Evolutionary conservation across 371 early-diverging fungal species (phyloP), one percentile per base, ranked within the genome.

Genomic region (Mucor mucedo): DNA sequence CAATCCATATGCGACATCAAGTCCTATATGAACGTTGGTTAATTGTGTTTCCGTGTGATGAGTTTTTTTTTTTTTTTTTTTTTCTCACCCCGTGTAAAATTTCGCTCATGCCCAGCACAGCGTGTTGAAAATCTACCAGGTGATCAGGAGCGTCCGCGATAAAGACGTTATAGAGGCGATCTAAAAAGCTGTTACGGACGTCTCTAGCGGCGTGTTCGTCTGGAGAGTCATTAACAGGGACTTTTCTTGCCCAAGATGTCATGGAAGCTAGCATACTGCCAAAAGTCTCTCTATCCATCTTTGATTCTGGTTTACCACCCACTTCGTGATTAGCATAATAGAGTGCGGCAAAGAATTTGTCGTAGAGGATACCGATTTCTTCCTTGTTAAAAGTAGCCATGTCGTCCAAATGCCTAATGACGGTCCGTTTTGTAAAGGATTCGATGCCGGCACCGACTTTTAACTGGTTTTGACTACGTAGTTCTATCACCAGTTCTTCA

Each of bases 391-490:
- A 94, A 21, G 87, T 86, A 48, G 88, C 86, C 27, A 83, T 83
- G 42, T 90, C 85, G 28, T 85, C 78, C 38, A 98, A 70, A 66
- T 92, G 92, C 5, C 98, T 87, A 44, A 97, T 79, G 6, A 89
- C 83, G 4, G 91, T 89, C 59, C 95, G 92, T 63, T 96, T 97
- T 2, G 97, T 90, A 69, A 93, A 98, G 21, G 89, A 88, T 69
- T 96, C 95, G 56, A 98, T 89, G 29, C 93, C 91, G 56, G 97
- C 97, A 32, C 95, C 92, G 2, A 98, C 94, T 70, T 93, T 93
- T 52, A 97, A 87, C 72, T 96, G 95, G 63, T 91, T 89, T 16
- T 88, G 86, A 55, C 89, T 88, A 29, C 98, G 88, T 48, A 95
- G 76, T 45, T 95, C 95, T 0, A 80, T 80, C 11, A 98, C 84